Conservation (phyloP, 192 early-diverging fungal genomes). For the Backusella macrospora region DNA sequence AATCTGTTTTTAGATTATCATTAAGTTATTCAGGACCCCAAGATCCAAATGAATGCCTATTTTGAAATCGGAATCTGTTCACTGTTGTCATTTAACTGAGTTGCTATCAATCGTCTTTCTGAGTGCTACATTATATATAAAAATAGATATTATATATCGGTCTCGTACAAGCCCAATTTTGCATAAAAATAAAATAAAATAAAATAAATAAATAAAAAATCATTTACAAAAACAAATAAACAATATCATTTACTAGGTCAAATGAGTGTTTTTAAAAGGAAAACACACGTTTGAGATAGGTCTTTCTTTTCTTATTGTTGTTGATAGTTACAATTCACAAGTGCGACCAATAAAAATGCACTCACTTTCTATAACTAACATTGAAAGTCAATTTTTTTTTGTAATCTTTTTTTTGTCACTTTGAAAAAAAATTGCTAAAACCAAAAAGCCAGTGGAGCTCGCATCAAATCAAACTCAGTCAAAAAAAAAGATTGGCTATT, state of each 20-base stretch:
- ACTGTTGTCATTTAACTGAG: not conserved
- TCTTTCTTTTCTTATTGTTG: not conserved
- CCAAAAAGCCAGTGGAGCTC: not conserved
- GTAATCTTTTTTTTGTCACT: not conserved
- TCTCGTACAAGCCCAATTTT: no score
- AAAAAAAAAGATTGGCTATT: not conserved
- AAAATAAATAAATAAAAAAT: no score
- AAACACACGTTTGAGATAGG: no score
- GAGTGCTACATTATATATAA: not conserved
- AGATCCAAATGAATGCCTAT: not conserved
- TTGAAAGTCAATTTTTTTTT: constrained; percentile 9
- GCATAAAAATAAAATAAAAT: no score
- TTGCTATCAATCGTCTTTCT: not conserved
- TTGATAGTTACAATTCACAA: not conserved
- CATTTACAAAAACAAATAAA: no score
- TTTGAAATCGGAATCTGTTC: not conserved
- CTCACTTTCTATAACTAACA: not conserved
- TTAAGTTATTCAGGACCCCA: not conserved
- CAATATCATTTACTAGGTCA: no score
- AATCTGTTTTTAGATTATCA: not conserved
- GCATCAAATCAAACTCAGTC: constrained; percentile 10
- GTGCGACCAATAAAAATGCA: not conserved
- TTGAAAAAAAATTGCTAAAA: not conserved
- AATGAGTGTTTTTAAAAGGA: no score
- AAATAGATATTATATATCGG: not conserved